These are phyloP conservation scores for Pseudonitzschia pungens DNA, from an alignment of 108 stramenopile species.

Conservation along the genomic window DNA sequence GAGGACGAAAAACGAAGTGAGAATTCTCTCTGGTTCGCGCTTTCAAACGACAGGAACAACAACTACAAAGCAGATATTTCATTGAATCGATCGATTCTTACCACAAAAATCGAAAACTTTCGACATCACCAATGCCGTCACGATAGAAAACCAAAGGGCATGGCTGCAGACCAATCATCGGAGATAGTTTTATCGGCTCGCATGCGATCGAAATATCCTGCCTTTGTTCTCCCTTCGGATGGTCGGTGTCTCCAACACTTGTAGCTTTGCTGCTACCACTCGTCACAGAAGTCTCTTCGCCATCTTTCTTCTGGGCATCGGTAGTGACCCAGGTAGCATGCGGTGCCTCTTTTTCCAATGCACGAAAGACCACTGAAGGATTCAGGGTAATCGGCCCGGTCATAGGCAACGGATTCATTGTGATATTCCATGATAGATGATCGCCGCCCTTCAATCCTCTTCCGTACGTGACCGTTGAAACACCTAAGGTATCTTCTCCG, in stretches of 20 bases:
- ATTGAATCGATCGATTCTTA: neutral
- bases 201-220: constrained; percentile 50
- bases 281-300: constrained; percentile 36
- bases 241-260: constrained; percentile 21
- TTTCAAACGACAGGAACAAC: too few species aligned
- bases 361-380: constrained; percentile 60
- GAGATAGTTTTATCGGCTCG: constrained; percentile 53
- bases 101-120: constrained; percentile 74
- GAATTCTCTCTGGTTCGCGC: neutral
- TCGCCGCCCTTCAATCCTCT: constrained; percentile 66
- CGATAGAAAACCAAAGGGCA: constrained; percentile 79
- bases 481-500: constrained; percentile 32
- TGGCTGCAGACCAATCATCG: constrained; percentile 65
- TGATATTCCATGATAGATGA: constrained; percentile 65
- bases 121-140: constrained; percentile 56
- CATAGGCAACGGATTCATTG: constrained; percentile 43
- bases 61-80: neutral
- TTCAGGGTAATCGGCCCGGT: constrained; percentile 40
- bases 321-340: constrained; percentile 52
- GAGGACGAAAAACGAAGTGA: neutral
- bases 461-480: constrained; percentile 46
- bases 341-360: constrained; percentile 52
- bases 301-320: constrained; percentile 24
- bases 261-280: constrained; percentile 13
- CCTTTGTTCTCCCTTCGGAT: constrained; percentile 35